Evolutionary conservation across 768 basidiomycete genomes (phyloP), one percentile per base, ranked within the genome.

Genomic region (Hebeloma cylindrosporum): DNA sequence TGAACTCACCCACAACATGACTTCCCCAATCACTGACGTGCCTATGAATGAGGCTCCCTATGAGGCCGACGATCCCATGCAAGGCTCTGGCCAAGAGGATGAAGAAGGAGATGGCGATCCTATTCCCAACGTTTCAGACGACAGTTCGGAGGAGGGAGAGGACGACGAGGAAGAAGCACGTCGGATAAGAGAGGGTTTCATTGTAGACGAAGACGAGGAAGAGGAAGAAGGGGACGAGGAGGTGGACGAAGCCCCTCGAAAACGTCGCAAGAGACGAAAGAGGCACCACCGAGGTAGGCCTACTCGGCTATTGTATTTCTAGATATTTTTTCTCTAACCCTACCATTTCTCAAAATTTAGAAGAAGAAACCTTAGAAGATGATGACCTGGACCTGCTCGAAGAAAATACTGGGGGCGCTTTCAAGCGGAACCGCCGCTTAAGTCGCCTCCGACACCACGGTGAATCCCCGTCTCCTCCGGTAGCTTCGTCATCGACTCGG

Each of bases 121-220:
- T 40, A 77, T 76, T 66, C 72, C 74, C 29, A 72, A 69, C 43
- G 67, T 67, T 44, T 79, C 82, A 14, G 87, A 88, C 60, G 89
- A 93, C 65, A 92, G 89, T 62, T 92, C 89, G 33, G 90, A 93
- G 41, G 60, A 57, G 59, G 85, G 80, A 26, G 90, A 94, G 27
- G 93, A 95, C 36, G 93, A 95, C 59, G 88, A 83, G 56, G 94
- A 95, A 50, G 93, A 93, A 68, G 86, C 73, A 56, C 77, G 79
- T 45, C 74, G 79, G 45, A 81, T 96, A 44, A 72, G 82, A 39
- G 88, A 93, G 38, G 93, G 90, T 0, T 96, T 97, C 61, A 96
- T 97, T 56, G 93, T 93, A 6, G 88, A 88, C 45, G 88, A 94
- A 48, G 92, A 88, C 44, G 88, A 94, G 47, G 92, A 88, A 0